These are phyloP conservation scores for Lentinula raphanica DNA, from an alignment of 768 basidiomycete species.

Conservation along the genomic window DNA sequence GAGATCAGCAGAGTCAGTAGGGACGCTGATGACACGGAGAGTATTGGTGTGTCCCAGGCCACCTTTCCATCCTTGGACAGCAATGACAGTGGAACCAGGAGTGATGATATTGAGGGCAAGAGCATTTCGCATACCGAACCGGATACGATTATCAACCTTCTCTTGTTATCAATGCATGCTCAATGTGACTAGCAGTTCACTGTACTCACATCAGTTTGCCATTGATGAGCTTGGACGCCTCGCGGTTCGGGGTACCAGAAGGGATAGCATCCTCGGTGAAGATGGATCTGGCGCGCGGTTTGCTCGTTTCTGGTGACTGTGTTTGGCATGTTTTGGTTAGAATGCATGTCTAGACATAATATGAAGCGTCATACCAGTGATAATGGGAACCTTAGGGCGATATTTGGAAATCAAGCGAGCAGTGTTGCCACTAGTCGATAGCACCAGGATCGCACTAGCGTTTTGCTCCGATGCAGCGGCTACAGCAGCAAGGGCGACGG, in stretches of 20 bases:
- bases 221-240: slow-evolving; percentile 80
- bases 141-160: slow-evolving; percentile 84
- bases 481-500: slow-evolving; percentile 93
- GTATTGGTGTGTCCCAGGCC: slow-evolving; percentile 96
- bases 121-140: slow-evolving; percentile 82
- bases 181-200: neutral
- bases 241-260: slow-evolving; percentile 97
- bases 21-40: slow-evolving; percentile 76
- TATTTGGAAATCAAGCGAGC: slow-evolving; percentile 96
- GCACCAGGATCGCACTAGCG: slow-evolving; percentile 90
- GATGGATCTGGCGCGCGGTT: slow-evolving; percentile 93
- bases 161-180: slow-evolving; percentile 6
- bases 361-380: slow-evolving; percentile 63
- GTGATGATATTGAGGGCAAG: slow-evolving; percentile 81
- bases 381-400: slow-evolving; percentile 87
- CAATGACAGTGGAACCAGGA: slow-evolving; percentile 84
- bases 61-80: slow-evolving; percentile 99
- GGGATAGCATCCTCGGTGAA: slow-evolving; percentile 95
- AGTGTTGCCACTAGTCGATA: slow-evolving; percentile 96
- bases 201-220: slow-evolving; percentile 92
- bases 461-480: slow-evolving; percentile 93
- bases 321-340: neutral
- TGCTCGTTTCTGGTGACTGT: slow-evolving; percentile 95
- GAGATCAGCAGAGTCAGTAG: slow-evolving; percentile 75
- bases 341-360: neutral